Evolutionary conservation across 2,329 filamentous ascomycete species (phyloP).

Genomic region (Diplodia sapinea): DNA sequence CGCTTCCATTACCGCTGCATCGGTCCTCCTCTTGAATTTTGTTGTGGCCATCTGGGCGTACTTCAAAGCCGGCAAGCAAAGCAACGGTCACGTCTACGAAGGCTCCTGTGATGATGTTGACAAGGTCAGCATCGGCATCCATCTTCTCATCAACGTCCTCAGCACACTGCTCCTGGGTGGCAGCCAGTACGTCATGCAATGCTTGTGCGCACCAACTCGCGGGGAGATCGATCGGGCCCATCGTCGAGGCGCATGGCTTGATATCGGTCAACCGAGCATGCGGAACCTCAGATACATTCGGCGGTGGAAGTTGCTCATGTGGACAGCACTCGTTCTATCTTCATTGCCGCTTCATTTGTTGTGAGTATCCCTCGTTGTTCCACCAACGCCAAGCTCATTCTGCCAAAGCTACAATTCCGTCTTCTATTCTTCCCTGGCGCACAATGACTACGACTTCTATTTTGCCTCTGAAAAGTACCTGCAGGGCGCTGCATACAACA

Average conservation of each 20-base stretch:
- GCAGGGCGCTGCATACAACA: not conserved
- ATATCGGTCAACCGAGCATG: constrained; percentile 53
- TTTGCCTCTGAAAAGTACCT: not conserved
- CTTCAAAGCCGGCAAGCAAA: not conserved
- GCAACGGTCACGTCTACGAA: not conserved
- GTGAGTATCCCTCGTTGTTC: not conserved
- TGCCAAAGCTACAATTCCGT: not conserved
- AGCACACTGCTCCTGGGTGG: constrained; percentile 2
- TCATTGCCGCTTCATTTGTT: constrained; percentile 21
- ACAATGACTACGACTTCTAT: not conserved
- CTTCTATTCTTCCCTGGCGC: not conserved
- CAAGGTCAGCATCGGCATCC: constrained; percentile 37
- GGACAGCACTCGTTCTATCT: constrained; percentile 1
- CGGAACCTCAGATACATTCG: constrained; percentile 43
- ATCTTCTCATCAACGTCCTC: constrained; percentile 44
- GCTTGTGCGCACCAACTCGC: constrained; percentile 14
- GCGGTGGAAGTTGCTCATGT: not conserved
- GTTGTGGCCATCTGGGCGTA: constrained; percentile 1
- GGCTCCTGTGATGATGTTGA: not conserved
- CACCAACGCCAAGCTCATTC: not conserved
- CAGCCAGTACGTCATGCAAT: constrained; percentile 15
- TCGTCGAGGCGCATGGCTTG: constrained; percentile 44
- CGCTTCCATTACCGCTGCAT: not conserved
- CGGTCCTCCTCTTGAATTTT: constrained; percentile 1
- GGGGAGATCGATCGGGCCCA: constrained; percentile 8